A percentile compares a stretch with the other conserved stretches of the same genome.
phyloP scores from a whole-genome alignment of 768 basidiomycete species.

The Lentinula edodes region DNA sequence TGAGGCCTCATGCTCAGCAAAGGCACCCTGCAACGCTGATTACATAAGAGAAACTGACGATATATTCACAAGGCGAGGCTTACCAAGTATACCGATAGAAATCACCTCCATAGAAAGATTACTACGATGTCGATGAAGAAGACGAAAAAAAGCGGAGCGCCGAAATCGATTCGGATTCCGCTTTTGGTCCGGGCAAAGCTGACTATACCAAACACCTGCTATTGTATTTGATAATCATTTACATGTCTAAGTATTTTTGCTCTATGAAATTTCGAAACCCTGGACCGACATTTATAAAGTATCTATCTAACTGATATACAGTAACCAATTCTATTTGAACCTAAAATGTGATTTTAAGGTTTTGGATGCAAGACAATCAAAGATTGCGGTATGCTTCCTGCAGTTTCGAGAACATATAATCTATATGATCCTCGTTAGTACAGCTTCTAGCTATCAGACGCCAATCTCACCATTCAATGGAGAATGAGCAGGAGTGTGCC shows the following conservation, averaged over 20 bases:
- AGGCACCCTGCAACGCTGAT: constrained; percentile 88
- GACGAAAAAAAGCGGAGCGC: neutral
- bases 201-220: too few species aligned
- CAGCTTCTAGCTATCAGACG: neutral
- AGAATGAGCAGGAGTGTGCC: neutral
- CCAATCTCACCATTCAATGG: neutral
- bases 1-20: constrained; percentile 76
- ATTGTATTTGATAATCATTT: too few species aligned
- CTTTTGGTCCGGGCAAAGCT: too few species aligned
- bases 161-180: neutral
- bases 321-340: too few species aligned
- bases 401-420: neutral
- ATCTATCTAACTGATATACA: neutral
- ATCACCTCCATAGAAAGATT: neutral
- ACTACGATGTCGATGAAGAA: neutral
- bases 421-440: neutral
- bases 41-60: neutral
- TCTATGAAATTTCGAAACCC: neutral
- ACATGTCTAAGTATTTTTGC: neutral
- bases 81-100: constrained; percentile 1
- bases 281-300: neutral
- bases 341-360: too few species aligned
- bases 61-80: neutral
- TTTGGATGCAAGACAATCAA: neutral
- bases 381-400: neutral